These are phyloP conservation scores for Sarocladiaceae sp. DNA, from an alignment of 2,329 filamentous ascomycete species.

Conservation along the genomic window DNA sequence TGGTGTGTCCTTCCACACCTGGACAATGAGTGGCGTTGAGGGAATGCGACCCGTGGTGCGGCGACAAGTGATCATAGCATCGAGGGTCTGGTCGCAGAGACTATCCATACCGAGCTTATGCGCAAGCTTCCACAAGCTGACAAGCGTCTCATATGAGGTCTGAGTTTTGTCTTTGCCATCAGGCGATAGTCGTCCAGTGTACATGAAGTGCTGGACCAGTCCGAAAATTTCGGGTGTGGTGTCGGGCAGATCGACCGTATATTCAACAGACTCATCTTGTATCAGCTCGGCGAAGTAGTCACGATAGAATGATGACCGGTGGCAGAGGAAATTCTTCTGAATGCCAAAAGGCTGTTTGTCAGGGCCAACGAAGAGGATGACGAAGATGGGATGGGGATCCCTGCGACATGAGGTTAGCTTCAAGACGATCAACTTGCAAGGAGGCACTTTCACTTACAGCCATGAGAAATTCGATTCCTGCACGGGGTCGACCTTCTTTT, in stretches of 20 bases:
- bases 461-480: slow-evolving; percentile 28
- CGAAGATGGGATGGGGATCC: slow-evolving; percentile 51
- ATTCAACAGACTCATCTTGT: slow-evolving; percentile 39
- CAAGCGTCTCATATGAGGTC: slow-evolving; percentile 50
- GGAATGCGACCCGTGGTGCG: slow-evolving; percentile 51
- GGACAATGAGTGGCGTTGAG: slow-evolving; percentile 52
- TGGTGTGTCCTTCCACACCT: slow-evolving; percentile 59
- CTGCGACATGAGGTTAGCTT: slow-evolving; percentile 24
- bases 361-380: slow-evolving; percentile 49
- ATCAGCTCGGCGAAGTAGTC: slow-evolving; percentile 35
- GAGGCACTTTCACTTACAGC: slow-evolving; percentile 27
- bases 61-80: slow-evolving; percentile 53
- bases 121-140: slow-evolving; percentile 54
- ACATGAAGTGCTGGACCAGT: slow-evolving; percentile 51
- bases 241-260: slow-evolving; percentile 46
- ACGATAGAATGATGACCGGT: slow-evolving; percentile 45
- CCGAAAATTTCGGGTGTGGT: slow-evolving; percentile 47
- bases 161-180: slow-evolving; percentile 28
- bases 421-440: not conserved
- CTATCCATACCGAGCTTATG: slow-evolving; percentile 47
- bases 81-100: slow-evolving; percentile 52
- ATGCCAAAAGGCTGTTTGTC: slow-evolving; percentile 52
- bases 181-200: slow-evolving; percentile 43
- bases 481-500: not conserved
- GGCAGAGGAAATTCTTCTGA: slow-evolving; percentile 54